Evolutionary conservation across 2,329 filamentous ascomycete genomes (phyloP).

Genomic region (Aureobasidium sp.): DNA sequence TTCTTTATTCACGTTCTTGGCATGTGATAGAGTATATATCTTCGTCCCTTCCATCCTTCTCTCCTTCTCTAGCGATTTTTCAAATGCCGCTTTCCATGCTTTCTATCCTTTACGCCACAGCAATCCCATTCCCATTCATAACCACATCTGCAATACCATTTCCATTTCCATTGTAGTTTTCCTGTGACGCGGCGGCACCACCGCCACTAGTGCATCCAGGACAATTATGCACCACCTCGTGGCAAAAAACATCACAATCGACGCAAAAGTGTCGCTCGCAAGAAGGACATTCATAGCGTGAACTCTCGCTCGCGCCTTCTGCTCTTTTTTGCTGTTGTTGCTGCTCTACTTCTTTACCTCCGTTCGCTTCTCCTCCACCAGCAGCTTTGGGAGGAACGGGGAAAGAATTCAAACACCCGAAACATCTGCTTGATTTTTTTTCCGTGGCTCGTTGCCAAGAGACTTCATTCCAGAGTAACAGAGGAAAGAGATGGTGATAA

Average conservation of each 20-base stretch:
- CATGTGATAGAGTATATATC: no score
- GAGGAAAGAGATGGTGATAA: conserved; percentile 85
- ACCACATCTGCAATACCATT: neutral
- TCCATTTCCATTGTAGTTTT: neutral
- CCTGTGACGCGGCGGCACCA: neutral
- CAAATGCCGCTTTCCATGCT: no score
- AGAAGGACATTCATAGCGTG: conserved; percentile 80
- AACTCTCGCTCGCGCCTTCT: conserved; percentile 66
- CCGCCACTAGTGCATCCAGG: conserved; percentile 63
- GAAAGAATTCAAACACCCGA: conserved; percentile 68
- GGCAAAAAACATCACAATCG: conserved; percentile 91
- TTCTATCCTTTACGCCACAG: neutral
- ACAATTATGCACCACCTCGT: conserved; percentile 92
- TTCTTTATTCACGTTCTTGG: no score
- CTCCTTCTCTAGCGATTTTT: no score
- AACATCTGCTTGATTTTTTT: conserved; percentile 52
- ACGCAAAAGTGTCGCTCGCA: conserved; percentile 93
- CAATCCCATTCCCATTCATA: neutral
- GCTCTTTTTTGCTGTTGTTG: conserved; percentile 18
- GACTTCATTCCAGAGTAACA: conserved; percentile 86
- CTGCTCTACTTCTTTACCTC: conserved; percentile 10
- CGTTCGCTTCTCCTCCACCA: conserved; percentile 11
- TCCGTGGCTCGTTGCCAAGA: conserved; percentile 62
- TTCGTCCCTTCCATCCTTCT: no score
- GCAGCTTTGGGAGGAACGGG: conserved; percentile 32